A percentile compares a stretch with the other conserved stretches of the same genome.
These are phyloP conservation scores for Ambispora gerdemannii DNA, from an alignment of 192 early-diverging fungal genomes.

Conservation along the genomic window DNA sequence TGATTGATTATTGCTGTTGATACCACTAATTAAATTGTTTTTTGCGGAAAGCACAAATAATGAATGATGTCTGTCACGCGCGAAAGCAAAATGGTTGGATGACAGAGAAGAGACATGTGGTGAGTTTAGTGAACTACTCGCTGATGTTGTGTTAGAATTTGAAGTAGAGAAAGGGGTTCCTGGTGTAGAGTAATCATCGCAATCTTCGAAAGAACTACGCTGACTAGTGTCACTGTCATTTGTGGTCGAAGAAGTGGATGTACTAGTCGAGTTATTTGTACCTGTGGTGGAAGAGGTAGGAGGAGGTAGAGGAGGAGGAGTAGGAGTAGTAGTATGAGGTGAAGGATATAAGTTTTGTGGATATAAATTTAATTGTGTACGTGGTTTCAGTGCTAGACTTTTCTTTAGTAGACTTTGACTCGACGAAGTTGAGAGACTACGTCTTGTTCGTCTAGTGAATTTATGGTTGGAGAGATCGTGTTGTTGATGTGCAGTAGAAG, in stretches of 20 bases:
- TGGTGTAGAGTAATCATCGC: constrained; percentile 15
- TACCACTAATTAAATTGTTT: neutral
- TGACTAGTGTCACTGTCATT: constrained; percentile 23
- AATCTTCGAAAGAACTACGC: constrained; percentile 26
- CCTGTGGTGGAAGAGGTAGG: neutral
- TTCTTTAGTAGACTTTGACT: constrained; percentile 31
- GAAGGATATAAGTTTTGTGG: neutral
- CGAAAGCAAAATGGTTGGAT: neutral
- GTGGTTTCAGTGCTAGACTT: constrained; percentile 23
- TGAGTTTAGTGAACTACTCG: constrained; percentile 20
- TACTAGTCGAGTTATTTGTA: neutral
- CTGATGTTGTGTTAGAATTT: constrained; percentile 21
- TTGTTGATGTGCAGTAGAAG: neutral
- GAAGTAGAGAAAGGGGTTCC: neutral
- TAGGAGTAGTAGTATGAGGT: no score
- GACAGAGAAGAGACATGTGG: neutral
- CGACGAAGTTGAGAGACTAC: constrained; percentile 29
- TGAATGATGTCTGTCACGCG: constrained; percentile 27
- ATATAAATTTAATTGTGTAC: constrained; percentile 14
- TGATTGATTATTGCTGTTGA: neutral
- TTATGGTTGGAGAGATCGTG: neutral
- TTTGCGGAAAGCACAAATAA: constrained; percentile 24
- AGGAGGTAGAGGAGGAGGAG: no score
- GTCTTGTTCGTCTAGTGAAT: constrained; percentile 20
- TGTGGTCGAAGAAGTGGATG: neutral